Evolutionary conservation across 1,284 basidiomycete species (phyloP), one percentile per base, ranked within the genome.

Genomic region (Phellopilus nigrolimitatus): DNA sequence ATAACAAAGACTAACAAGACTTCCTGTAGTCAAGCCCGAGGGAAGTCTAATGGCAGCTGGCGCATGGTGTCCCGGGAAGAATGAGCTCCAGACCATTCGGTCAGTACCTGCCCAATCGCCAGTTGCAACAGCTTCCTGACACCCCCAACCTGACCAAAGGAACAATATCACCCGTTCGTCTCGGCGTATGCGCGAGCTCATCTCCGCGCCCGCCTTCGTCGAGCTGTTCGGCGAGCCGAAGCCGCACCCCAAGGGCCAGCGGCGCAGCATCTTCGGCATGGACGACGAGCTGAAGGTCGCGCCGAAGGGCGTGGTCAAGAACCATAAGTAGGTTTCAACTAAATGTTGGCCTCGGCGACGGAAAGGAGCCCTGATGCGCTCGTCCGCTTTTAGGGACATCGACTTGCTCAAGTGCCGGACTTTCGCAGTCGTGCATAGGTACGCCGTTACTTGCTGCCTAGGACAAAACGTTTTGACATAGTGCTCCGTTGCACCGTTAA

Each of bases 221-320:
- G 67, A 74, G 34, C 71, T 79, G 57, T 94, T 92, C 60, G 92
- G 92, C 0, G 69, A 79, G 48, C 73, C 90, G 1, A 72, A 71
- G 40, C 81, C 82, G 1, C 72, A 79, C 60, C 71, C 78, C 3
- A 75, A 83, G 41, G 85, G 87, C 28, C 64, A 71, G 51, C 68
- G 81, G 45, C 77, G 79, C 62, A 93, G 78, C 62, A 79, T 95
- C 2, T 94, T 91, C 66, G 91, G 91, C 0, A 66, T 67, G 52
- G 86, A 90, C 2, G 91, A 91, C 60, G 83, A 89, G 62, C 70
- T 94, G 45, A 95, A 94, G 68, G 80, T 80, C 2, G 89, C 91
- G 8, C 91, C 91, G 1, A 94, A 94, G 63, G 92, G 92, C 0
- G 68, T 93, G n/a, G 79, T 80, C 50, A 95, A 91, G 66, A 75